Percentiles rank a stretch among this genome's conserved stretches.
Conservation (phyloP, 2,329 filamentous ascomycete species). For the Colletotrichum higginsianum region DNA sequence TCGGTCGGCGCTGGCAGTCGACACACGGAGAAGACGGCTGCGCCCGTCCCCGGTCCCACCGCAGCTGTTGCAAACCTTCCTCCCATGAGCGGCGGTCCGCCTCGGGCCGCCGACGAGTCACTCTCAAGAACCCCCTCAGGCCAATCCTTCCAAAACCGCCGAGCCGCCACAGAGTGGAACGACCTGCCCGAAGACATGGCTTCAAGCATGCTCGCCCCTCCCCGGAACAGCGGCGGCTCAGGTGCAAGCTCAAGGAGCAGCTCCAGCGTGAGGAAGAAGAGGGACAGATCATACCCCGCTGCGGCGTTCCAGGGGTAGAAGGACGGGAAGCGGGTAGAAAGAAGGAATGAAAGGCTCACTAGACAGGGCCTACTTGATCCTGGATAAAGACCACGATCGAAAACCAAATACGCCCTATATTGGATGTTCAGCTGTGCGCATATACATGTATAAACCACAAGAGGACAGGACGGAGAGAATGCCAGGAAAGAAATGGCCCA, state of each 20-base stretch:
- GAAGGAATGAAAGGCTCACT: background rate
- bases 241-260: constrained; percentile 70
- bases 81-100: constrained; percentile 40
- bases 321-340: background rate
- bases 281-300: constrained; percentile 73
- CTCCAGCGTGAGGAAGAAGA: constrained; percentile 69
- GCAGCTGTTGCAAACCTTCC: constrained; percentile 52
- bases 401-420: background rate
- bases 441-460: too few relatives aligned
- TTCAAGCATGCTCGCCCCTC: constrained; percentile 46
- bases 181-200: constrained; percentile 74
- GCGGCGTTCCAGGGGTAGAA: constrained; percentile 69
- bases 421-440: background rate
- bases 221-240: constrained; percentile 51
- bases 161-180: constrained; percentile 76
- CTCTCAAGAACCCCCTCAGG: constrained; percentile 47
- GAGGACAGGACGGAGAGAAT: background rate
- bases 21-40: constrained; percentile 14
- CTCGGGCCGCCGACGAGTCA: constrained; percentile 38
- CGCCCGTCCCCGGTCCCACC: constrained; percentile 46
- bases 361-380: background rate
- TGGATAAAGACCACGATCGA: background rate
- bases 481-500: background rate
- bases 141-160: constrained; percentile 71
- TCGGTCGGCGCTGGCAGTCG: constrained; percentile 40